These are phyloP conservation scores for Solanum corneliomulleri DNA, from an alignment of 257 asterid species.

Conservation along the genomic window DNA sequence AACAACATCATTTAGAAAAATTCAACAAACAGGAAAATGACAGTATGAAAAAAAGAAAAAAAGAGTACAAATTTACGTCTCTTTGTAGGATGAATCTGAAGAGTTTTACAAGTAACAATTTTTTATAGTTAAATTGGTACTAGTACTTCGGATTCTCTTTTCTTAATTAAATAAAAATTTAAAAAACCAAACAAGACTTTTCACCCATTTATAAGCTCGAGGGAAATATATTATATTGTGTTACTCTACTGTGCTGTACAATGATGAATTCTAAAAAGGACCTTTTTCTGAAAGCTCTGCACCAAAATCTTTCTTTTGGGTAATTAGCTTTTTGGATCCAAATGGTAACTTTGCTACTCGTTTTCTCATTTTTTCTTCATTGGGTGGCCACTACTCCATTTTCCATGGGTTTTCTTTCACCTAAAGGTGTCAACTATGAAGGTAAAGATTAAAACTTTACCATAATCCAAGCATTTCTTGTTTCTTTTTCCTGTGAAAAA, in stretches of 20 bases:
- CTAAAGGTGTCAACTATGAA: conserved; percentile 92
- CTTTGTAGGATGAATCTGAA: background rate
- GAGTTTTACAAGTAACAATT: background rate
- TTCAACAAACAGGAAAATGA: background rate
- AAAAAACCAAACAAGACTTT: background rate
- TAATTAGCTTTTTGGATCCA: conserved; percentile 9
- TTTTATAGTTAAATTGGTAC: background rate
- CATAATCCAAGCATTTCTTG: background rate
- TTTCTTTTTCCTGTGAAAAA: background rate
- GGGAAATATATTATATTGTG: background rate
- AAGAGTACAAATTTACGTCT: background rate
- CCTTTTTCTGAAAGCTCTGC: background rate
- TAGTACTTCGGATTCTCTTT: background rate
- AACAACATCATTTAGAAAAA: background rate
- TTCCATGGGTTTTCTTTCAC: conserved; percentile 65
- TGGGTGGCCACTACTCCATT: conserved; percentile 18
- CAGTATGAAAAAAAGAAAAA: background rate
- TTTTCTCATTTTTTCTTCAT: conserved; percentile 23
- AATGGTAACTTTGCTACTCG: conserved; percentile 31
- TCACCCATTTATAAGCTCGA: background rate
- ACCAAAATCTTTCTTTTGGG: conserved; percentile 1
- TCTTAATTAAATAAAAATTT: background rate
- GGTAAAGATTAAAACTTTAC: conserved; percentile 24
- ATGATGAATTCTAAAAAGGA: background rate
- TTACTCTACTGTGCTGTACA: background rate